phyloP scores from a whole-genome alignment of 164 flowering plant genomes.

The Magnolia sinica region DNA sequence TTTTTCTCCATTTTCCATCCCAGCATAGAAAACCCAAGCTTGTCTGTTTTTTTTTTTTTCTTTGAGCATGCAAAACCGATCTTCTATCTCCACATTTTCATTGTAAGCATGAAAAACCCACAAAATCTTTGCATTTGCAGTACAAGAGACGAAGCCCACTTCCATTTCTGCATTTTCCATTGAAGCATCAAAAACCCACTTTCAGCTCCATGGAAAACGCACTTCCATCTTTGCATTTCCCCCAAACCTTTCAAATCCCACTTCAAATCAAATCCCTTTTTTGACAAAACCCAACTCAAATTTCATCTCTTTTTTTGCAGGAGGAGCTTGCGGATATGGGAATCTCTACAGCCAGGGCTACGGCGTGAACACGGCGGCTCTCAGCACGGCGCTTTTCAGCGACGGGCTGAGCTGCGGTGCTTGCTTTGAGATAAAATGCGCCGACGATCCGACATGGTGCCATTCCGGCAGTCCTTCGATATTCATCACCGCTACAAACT shows the following conservation, averaged over 20 bases:
- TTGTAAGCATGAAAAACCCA: neutral
- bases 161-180: neutral
- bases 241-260: neutral
- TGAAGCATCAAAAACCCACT: neutral
- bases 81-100: neutral
- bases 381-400: slow-evolving; percentile 60
- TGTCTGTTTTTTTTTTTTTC: no score
- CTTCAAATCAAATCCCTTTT: neutral
- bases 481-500: slow-evolving; percentile 50
- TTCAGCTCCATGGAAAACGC: neutral
- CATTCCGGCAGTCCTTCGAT: slow-evolving; percentile 50
- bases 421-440: slow-evolving; percentile 53
- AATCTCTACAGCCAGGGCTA: slow-evolving; percentile 58
- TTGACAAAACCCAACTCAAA: neutral
- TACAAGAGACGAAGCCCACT: neutral
- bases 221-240: neutral
- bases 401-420: slow-evolving; percentile 51
- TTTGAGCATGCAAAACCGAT: neutral
- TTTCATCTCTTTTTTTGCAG: slow-evolving; percentile 17
- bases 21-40: no score
- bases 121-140: neutral
- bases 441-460: slow-evolving; percentile 43
- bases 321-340: slow-evolving; percentile 62
- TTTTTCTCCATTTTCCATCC: neutral
- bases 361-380: slow-evolving; percentile 52